A percentile compares a stretch with the other conserved stretches of the same genome.
Evolutionary conservation across 768 basidiomycete genomes (phyloP).

Genomic region (Suillus americanus): DNA sequence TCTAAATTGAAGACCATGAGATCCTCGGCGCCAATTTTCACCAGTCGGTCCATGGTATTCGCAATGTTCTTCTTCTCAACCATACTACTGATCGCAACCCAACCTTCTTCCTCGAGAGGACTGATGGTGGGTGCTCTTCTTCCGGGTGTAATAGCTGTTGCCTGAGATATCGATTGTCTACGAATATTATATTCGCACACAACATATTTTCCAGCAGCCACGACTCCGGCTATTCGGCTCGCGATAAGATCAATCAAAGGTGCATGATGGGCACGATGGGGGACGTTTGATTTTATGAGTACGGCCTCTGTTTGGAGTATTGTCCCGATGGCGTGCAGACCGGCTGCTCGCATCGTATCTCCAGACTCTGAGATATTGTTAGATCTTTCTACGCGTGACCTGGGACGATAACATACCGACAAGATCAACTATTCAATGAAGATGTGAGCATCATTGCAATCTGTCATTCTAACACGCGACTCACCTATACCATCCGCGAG

Average conservation of each 20-base stretch:
- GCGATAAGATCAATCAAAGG: conserved; percentile 70
- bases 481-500: conserved; percentile 95
- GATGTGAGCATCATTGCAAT: conserved; percentile 8
- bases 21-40: conserved; percentile 84
- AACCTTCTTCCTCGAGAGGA: conserved; percentile 76
- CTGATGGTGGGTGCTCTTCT: conserved; percentile 86
- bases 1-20: conserved; percentile 86
- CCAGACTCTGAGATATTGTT: conserved; percentile 75
- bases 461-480: conserved; percentile 20
- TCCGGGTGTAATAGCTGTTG: conserved; percentile 80
- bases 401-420: conserved; percentile 64
- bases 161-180: conserved; percentile 60
- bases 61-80: conserved; percentile 82
- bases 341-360: conserved; percentile 99
- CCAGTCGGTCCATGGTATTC: conserved; percentile 84
- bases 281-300: conserved; percentile 76
- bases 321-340: conserved; percentile 90
- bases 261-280: conserved; percentile 61
- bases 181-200: conserved; percentile 90
- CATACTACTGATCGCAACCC: conserved; percentile 94
- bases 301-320: conserved; percentile 87
- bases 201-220: conserved; percentile 85
- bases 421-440: conserved; percentile 70
- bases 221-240: conserved; percentile 86
- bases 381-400: neutral